Evolutionary conservation across 768 basidiomycete species (phyloP), one percentile per base, ranked within the genome.

Genomic region (Boletus reticulatus): DNA sequence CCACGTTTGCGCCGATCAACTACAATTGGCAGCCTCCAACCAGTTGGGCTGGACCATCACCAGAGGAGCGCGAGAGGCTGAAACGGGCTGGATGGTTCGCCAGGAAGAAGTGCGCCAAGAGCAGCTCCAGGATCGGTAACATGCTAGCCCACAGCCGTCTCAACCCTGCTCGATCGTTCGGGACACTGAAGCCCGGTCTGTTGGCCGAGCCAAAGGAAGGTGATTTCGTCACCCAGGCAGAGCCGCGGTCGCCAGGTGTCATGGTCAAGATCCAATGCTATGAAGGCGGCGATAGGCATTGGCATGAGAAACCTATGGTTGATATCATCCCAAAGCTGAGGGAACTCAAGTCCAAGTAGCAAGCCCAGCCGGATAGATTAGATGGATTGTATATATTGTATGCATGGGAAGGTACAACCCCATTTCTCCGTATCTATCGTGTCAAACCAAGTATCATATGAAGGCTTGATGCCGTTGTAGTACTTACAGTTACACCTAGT

Each of bases 261-360:
- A 27, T 50, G 2, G 55, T 69, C n/a, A 61, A 47, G 38, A 44
- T 69, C 22, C 57, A 61, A 22, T 50, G 50, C 11, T 52, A 41
- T 14, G 52, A 62, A 20, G 50, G 38, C 22, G 42, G 55, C 22
- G 22, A 22, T 3, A 47, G 43, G 12, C 34, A 14, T 36, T 70
- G 66, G 65, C 39, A 62, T n/a, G 67, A 69, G 49, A 63, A 51
- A 36, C 50, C 56, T 29, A 19, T 73, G 49, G 45, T 42, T 1
- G 71, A 73, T 10, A 66, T 73, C n/a, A 69, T 73, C 6, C 67
- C 66, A n/a, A 55, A 52, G 36, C 29, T 71, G 27, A 69, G 70
- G 53, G 50, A 56, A n/a, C 61, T 71, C 37, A 71, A 50, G 51
- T 24, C 34, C 5, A 61, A 50, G 50, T 65, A 67, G 52, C 39